A percentile compares a stretch with the other conserved stretches of the same genome.
Conservation (phyloP, 805 yeast species). For the Lipomyces anomalus region DNA sequence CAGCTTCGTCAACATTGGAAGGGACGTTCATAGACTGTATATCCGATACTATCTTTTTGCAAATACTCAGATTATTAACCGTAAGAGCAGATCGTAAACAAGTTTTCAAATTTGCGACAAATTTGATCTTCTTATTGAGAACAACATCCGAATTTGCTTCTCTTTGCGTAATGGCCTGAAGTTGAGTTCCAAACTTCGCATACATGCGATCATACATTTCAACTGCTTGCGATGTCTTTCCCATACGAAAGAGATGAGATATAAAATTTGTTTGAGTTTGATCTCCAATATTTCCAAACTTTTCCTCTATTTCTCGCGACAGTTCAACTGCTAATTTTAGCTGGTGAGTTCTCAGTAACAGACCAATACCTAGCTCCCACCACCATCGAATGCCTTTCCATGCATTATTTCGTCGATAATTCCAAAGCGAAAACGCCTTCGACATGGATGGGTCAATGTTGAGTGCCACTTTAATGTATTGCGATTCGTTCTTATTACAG, state of each 20-base stretch:
- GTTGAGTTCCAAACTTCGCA: not conserved
- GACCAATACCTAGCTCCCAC: conserved; percentile 10
- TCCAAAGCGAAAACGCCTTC: no score
- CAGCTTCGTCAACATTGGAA: not conserved
- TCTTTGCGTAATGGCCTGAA: not conserved
- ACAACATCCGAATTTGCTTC: not conserved
- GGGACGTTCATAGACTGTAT: conserved; percentile 9
- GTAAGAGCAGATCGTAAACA: conserved; percentile 15
- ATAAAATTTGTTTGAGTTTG: conserved; percentile 3
- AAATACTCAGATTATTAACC: conserved; percentile 4
- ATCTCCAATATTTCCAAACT: conserved; percentile 4
- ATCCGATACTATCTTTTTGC: conserved; percentile 7
- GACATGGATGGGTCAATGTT: no score
- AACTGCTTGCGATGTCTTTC: conserved; percentile 6
- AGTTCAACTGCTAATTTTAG: conserved; percentile 9
- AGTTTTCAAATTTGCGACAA: conserved; percentile 1
- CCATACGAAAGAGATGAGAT: conserved; percentile 8
- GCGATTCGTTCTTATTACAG: no score
- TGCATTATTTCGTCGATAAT: no score
- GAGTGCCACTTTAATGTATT: no score
- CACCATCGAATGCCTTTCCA: no score
- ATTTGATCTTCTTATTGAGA: not conserved
- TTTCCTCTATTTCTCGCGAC: conserved; percentile 5
- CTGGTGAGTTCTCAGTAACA: conserved; percentile 6
- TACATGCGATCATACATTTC: conserved; percentile 8